Base-by-base conservation (phyloP, 164 flowering plant species). In the Magnolia sinica region DNA sequence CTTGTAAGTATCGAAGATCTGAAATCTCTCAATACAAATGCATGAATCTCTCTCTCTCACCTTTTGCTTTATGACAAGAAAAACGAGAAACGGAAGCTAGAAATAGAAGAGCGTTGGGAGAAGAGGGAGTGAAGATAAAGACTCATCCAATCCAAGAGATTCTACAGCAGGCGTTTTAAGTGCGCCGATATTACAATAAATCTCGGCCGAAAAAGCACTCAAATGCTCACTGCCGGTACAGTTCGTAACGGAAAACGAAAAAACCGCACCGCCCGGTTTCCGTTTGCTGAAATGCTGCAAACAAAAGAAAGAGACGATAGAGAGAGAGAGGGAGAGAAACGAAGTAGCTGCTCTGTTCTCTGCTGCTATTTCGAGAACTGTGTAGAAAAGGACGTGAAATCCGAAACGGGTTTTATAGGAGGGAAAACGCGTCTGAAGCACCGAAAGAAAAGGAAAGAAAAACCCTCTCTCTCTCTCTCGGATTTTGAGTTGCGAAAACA, bases 361-460 rank as follows among this genome's bases (percentile, higher is more conserved):
- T 65, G 68, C 68, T 65, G 14, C 68, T 8, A 29, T 65, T 8
- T 65, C 8, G 52, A 73, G 76, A 73, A 58, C 74, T 37, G 45
- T 24, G 61, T 24, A 9, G 74, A 63, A 73, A 73, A 19, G 51
- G 69, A 73, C 55, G 68, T 37, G 18, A 68, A 73, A 31, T 18
- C 19, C 65, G 65, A 22, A 9, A 22, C 65, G 2, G 65, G 65
- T 29, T 61, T 73, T 73, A 73, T 59, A 31, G 51, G 27, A 9
- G 65, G 10, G 59, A 71, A 71, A 10, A 50, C 61, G 59, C 73
- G 58, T 50, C n/a, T 55, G 29, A 63, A 20, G 9, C 66, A 63
- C 68, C 76, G 50, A 74, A 74, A 23, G 76, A 50, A 51, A n/a
- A 64, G 55, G 76, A 74, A 59, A 74, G 64, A 65, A 74, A 20